Evolutionary conservation across 805 yeast genomes (phyloP).

Genomic region (Starmerella apis): DNA sequence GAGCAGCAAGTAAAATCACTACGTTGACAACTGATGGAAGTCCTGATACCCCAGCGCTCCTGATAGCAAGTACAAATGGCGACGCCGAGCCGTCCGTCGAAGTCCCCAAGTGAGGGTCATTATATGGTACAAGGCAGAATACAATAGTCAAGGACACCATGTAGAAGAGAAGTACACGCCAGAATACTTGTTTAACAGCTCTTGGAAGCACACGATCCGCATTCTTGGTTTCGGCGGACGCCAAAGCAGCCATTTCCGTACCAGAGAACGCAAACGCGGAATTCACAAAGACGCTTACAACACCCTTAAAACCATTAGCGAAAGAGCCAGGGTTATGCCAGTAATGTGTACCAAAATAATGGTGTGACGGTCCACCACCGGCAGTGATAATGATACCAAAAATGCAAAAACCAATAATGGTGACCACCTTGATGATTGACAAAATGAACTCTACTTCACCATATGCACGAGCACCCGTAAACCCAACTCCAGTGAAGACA

Average conservation of each 20-base stretch:
- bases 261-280: constrained; percentile 68
- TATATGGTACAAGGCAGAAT: constrained; percentile 66
- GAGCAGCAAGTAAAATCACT: constrained; percentile 54
- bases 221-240: constrained; percentile 64
- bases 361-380: constrained; percentile 52
- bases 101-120: constrained; percentile 39
- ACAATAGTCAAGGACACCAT: constrained; percentile 46
- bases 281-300: constrained; percentile 52
- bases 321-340: constrained; percentile 56
- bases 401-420: constrained; percentile 48
- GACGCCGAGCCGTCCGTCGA: constrained; percentile 53
- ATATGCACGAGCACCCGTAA: constrained; percentile 44
- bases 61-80: constrained; percentile 60
- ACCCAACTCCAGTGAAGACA: constrained; percentile 38
- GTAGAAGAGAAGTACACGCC: constrained; percentile 69
- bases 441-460: constrained; percentile 55
- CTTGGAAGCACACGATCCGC: constrained; percentile 59
- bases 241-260: constrained; percentile 60
- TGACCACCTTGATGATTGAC: constrained; percentile 44
- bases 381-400: constrained; percentile 44
- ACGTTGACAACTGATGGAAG: constrained; percentile 63
- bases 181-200: constrained; percentile 72
- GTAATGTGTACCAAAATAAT: constrained; percentile 47
- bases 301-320: constrained; percentile 56
- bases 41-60: constrained; percentile 51